Conservation (phyloP, 2,329 filamentous ascomycete species). For the Ophiostoma sp. region DNA sequence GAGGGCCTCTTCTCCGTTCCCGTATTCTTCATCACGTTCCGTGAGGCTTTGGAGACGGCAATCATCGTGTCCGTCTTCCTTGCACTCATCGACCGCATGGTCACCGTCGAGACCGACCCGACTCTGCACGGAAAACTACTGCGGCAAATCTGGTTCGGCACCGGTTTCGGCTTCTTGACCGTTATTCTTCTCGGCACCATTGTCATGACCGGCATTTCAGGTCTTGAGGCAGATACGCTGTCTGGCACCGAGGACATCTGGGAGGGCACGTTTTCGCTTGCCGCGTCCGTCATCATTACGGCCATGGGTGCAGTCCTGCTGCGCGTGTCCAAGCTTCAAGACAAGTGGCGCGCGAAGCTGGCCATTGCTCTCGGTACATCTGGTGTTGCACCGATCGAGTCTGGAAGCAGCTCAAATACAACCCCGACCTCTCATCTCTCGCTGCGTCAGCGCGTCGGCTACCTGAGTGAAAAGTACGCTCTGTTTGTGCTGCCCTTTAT, state of each 20-base stretch:
- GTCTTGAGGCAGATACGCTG: conserved; percentile 58
- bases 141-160: conserved; percentile 67
- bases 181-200: conserved; percentile 61
- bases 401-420: background rate
- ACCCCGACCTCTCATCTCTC: background rate
- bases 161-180: conserved; percentile 56
- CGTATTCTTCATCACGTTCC: conserved; percentile 85
- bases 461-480: conserved; percentile 64
- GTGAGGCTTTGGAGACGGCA: conserved; percentile 74
- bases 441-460: conserved; percentile 50
- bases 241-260: conserved; percentile 61
- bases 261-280: conserved; percentile 64
- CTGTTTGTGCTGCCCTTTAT: conserved; percentile 76
- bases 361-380: conserved; percentile 33
- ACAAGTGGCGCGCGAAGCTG: conserved; percentile 73
- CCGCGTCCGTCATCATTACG: conserved; percentile 67
- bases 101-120: conserved; percentile 56
- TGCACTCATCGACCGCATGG: conserved; percentile 79
- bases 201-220: conserved; percentile 70
- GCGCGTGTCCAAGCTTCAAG: conserved; percentile 67
- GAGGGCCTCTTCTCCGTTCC: conserved; percentile 20
- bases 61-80: conserved; percentile 82
- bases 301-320: conserved; percentile 69
- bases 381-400: background rate
- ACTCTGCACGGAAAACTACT: conserved; percentile 61